Conservation (phyloP, 345 rosid genomes). For the Euphorbia peplus region DNA sequence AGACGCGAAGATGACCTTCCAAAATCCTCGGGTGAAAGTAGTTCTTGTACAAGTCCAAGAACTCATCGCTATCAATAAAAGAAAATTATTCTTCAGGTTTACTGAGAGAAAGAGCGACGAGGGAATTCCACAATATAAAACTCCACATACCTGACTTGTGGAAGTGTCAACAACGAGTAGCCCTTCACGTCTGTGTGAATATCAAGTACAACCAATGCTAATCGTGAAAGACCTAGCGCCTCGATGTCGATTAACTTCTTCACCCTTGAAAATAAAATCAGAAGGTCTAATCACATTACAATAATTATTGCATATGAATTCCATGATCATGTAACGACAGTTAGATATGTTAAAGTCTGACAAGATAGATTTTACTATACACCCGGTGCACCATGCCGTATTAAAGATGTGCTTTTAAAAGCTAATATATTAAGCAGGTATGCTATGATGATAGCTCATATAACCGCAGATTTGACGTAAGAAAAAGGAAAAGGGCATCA, state of each 20-base stretch:
- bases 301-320: not conserved
- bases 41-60: constrained; percentile 81
- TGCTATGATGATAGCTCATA: too few relatives aligned
- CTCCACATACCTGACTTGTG: constrained; percentile 73
- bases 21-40: constrained; percentile 58
- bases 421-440: too few relatives aligned
- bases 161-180: constrained; percentile 72
- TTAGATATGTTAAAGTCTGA: too few relatives aligned
- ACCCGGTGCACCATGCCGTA: too few relatives aligned
- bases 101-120: too few relatives aligned
- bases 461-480: not conserved
- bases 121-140: not conserved
- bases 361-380: too few relatives aligned
- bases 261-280: constrained; percentile 39
- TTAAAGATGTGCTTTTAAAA: not conserved
- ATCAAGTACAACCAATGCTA: constrained; percentile 60
- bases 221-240: constrained; percentile 71
- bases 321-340: not conserved
- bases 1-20: constrained; percentile 51
- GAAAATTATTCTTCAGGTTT: not conserved
- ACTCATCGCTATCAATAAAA: constrained; percentile 60
- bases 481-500: not conserved
- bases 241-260: constrained; percentile 77
- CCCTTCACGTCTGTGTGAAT: constrained; percentile 67
- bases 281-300: not conserved